Conservation (phyloP, 108 stramenopile genomes). For the Cyclotella kingstonii region DNA sequence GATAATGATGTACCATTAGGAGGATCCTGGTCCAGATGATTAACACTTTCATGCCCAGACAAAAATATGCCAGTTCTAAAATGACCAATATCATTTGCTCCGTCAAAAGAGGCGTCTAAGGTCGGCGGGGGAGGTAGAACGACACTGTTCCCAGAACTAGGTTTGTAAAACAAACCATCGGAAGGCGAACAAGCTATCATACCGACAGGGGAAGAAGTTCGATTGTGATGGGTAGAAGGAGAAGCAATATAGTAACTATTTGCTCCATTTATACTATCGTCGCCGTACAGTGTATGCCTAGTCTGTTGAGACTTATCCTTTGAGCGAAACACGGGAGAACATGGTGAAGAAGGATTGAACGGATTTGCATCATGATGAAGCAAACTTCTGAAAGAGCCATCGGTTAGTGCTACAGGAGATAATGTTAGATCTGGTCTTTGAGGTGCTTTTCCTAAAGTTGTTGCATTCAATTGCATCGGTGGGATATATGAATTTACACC, state of each 20-base stretch:
- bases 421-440: slow-evolving; percentile 14
- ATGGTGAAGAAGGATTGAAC: slow-evolving; percentile 23
- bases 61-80: slow-evolving; percentile 4
- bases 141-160: slow-evolving; percentile 17
- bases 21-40: slow-evolving; percentile 1
- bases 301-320: slow-evolving; percentile 9
- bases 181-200: slow-evolving; percentile 2
- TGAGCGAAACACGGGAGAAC: slow-evolving; percentile 19
- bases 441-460: not conserved
- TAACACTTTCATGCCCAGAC: not conserved
- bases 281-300: slow-evolving; percentile 16
- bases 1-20: slow-evolving; percentile 18
- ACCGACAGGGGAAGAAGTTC: slow-evolving; percentile 13
- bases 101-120: slow-evolving; percentile 13
- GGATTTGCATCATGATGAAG: slow-evolving; percentile 19
- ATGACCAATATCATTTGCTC: slow-evolving; percentile 5
- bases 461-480: not conserved
- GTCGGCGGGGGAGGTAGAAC: slow-evolving; percentile 34
- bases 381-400: slow-evolving; percentile 21
- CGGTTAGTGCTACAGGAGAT: slow-evolving; percentile 10
- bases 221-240: slow-evolving; percentile 11
- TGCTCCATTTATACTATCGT: slow-evolving; percentile 18
- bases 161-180: slow-evolving; percentile 11
- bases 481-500: not conserved
- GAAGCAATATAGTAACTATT: slow-evolving; percentile 13